These are phyloP conservation scores for Talaromyces wortmannii DNA, from an alignment of 495 filamentous ascomycete species.

Conservation along the genomic window DNA sequence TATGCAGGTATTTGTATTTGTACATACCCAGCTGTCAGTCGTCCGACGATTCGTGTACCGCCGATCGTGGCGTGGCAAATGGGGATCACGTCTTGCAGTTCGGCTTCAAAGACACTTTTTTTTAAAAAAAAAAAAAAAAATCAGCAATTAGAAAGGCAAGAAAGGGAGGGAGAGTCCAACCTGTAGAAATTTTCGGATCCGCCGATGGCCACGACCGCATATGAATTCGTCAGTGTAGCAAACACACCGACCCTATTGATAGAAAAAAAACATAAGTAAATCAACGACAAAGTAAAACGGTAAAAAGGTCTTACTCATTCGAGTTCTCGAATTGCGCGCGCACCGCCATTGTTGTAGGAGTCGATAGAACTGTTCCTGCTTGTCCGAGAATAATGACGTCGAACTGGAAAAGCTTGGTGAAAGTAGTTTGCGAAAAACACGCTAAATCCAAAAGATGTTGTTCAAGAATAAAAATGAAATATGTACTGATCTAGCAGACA, in stretches of 20 bases:
- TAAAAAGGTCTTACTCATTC: slow-evolving; percentile 66
- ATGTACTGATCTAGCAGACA: no score
- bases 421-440: background rate
- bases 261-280: background rate
- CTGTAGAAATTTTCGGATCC: slow-evolving; percentile 98
- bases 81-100: slow-evolving; percentile 94
- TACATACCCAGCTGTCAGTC: slow-evolving; percentile 86
- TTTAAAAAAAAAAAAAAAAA: no score
- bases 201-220: slow-evolving; percentile 85
- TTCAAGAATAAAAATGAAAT: background rate
- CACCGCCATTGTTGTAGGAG: slow-evolving; percentile 54
- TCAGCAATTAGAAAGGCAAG: background rate
- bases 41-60: slow-evolving; percentile 89
- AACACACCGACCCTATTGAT: slow-evolving; percentile 84
- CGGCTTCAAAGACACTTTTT: slow-evolving; percentile 79
- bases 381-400: background rate
- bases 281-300: background rate
- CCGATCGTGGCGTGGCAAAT: slow-evolving; percentile 98
- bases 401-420: no score
- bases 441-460: no score
- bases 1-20: background rate
- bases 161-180: slow-evolving; percentile 22
- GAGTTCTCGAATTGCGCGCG: slow-evolving; percentile 95
- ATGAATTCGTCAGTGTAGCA: slow-evolving; percentile 90
- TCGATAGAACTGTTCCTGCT: background rate